phyloP scores from a whole-genome alignment of 768 basidiomycete genomes.

The Strobilomyces echinocephalus region DNA sequence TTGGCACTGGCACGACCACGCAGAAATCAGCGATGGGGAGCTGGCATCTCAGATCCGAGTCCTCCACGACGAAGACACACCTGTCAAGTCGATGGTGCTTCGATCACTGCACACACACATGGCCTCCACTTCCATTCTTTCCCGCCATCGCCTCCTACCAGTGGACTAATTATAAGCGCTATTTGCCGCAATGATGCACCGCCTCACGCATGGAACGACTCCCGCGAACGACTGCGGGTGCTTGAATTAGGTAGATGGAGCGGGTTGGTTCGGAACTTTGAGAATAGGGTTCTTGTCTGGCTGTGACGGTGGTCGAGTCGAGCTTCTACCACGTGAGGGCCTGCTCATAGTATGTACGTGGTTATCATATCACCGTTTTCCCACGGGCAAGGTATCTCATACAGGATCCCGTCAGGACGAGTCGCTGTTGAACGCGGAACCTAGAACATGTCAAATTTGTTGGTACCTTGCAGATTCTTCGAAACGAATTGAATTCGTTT shows the following conservation, averaged over 20 bases:
- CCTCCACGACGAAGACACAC: background rate
- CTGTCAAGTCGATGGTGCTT: background rate
- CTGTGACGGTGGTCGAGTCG: constrained; percentile 4
- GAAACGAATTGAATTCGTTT: background rate
- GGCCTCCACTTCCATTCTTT: background rate
- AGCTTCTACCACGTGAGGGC: constrained; percentile 19
- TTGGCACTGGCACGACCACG: background rate
- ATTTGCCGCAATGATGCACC: background rate
- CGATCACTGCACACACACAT: constrained; percentile 8
- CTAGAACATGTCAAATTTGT: background rate
- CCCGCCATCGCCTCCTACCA: background rate
- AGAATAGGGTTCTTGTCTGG: constrained; percentile 14
- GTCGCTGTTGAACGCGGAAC: background rate
- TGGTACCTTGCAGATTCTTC: background rate
- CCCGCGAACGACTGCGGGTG: constrained; percentile 3
- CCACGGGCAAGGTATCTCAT: background rate
- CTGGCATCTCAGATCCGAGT: background rate
- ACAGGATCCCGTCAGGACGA: background rate
- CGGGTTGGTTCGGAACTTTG: background rate
- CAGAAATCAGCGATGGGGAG: background rate
- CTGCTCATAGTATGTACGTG: background rate
- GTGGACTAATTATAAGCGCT: constrained; percentile 9
- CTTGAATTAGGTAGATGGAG: constrained; percentile 15
- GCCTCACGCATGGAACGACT: background rate
- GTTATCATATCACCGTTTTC: constrained; percentile 2